phyloP scores from a whole-genome alignment of 441 rosid genomes.

The Erodium texanum region DNA sequence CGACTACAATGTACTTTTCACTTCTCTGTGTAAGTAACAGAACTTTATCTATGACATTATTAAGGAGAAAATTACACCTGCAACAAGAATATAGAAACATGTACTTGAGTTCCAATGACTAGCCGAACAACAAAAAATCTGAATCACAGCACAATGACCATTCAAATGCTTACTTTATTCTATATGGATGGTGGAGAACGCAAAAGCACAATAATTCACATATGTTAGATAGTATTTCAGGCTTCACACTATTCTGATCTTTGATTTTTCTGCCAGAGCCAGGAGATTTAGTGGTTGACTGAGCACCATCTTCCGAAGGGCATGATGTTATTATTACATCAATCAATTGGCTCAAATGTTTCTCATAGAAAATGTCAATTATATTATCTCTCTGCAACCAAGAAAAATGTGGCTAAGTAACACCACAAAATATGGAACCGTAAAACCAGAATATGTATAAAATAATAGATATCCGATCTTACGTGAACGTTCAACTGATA shows the following conservation, averaged over 20 bases:
- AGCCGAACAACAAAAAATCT: constrained; percentile 5
- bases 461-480: constrained; percentile 16
- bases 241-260: constrained; percentile 46
- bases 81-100: constrained; percentile 26
- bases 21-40: constrained; percentile 72
- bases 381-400: constrained; percentile 74
- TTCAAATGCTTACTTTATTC: constrained; percentile 63
- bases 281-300: constrained; percentile 37
- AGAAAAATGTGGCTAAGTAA: constrained; percentile 11
- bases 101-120: constrained; percentile 3
- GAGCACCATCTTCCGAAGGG: constrained; percentile 31
- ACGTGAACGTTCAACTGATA: constrained; percentile 15
- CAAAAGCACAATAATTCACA: constrained; percentile 97
- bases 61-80: constrained; percentile 92
- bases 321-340: constrained; percentile 83
- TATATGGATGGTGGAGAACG: constrained; percentile 84
- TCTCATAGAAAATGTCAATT: constrained; percentile 92
- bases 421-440: constrained; percentile 16
- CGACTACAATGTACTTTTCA: constrained; percentile 94
- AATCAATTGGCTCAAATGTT: constrained; percentile 79
- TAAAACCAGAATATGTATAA: constrained; percentile 15
- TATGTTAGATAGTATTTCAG: constrained; percentile 81
- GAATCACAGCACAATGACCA: constrained; percentile 13
- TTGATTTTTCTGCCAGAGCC: constrained; percentile 36
- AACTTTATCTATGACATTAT: constrained; percentile 76